phyloP scores from a whole-genome alignment of 257 asterid species.

The Solanum pinnatisectum region DNA sequence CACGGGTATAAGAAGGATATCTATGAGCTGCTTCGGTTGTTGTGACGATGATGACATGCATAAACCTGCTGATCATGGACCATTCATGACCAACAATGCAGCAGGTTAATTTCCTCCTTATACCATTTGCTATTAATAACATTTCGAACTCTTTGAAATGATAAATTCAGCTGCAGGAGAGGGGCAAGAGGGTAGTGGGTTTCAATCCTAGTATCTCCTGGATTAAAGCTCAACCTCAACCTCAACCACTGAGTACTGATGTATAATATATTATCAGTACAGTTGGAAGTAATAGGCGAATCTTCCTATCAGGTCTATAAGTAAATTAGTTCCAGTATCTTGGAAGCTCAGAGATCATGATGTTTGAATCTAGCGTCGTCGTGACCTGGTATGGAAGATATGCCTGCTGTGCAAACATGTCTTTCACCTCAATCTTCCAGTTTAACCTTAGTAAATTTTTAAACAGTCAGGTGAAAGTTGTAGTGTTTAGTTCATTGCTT shows the following conservation, averaged over 20 bases:
- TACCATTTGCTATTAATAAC: neutral
- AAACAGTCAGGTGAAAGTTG: neutral
- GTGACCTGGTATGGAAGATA: neutral
- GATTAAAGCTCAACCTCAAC: neutral
- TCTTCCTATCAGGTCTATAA: neutral
- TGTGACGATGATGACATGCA: slow-evolving; percentile 55
- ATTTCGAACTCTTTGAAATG: neutral
- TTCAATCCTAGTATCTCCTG: neutral
- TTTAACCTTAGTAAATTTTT: neutral
- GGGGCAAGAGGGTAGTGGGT: neutral
- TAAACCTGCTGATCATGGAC: slow-evolving; percentile 51
- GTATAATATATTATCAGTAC: neutral
- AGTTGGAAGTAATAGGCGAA: neutral
- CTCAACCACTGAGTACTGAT: neutral
- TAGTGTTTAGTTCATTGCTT: neutral
- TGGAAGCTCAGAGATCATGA: neutral
- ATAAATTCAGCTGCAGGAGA: neutral
- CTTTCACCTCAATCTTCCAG: neutral
- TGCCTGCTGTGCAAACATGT: neutral
- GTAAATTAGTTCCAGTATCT: neutral
- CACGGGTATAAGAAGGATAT: neutral
- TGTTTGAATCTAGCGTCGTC: neutral
- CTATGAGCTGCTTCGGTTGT: slow-evolving; percentile 65
- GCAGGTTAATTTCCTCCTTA: slow-evolving; percentile 32
- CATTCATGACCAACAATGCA: slow-evolving; percentile 32